phyloP scores from a whole-genome alignment of 768 basidiomycete genomes.

The Tricholoma hemisulphureum region DNA sequence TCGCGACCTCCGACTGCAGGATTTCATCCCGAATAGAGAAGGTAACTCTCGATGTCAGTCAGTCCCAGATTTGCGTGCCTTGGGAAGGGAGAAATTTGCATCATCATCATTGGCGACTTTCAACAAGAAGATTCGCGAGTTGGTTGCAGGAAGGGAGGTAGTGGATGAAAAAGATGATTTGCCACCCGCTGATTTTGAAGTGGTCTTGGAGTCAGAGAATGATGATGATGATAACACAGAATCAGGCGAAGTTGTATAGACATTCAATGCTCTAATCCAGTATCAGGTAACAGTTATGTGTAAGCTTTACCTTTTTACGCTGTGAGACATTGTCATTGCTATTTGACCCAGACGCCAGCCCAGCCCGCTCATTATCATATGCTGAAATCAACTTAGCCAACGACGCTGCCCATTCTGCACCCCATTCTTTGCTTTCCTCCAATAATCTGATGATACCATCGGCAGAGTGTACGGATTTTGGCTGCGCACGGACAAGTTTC shows the following conservation, averaged over 20 bases:
- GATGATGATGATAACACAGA: too few species aligned
- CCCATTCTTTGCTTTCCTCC: too few species aligned
- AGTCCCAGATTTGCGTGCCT: not conserved
- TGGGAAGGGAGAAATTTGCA: not conserved
- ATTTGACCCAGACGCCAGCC: too few species aligned
- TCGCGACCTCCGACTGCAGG: not conserved
- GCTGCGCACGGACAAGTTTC: too few species aligned
- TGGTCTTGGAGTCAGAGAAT: not conserved
- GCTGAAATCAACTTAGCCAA: too few species aligned
- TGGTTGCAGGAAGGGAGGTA: not conserved
- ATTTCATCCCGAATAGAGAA: not conserved
- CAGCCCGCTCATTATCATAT: too few species aligned
- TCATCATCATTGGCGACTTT: not conserved
- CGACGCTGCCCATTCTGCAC: not conserved
- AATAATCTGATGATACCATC: too few species aligned
- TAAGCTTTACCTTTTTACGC: too few species aligned
- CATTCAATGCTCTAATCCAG: too few species aligned
- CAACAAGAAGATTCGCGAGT: not conserved
- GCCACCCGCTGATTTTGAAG: not conserved
- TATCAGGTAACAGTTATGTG: not conserved
- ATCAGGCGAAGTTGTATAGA: too few species aligned
- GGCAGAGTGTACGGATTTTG: too few species aligned
- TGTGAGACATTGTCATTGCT: too few species aligned
- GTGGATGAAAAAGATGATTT: constrained; percentile 11
- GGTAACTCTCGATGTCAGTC: not conserved